Evolutionary conservation across 2,329 filamentous ascomycete genomes (phyloP).

Genomic region (Lecanoromycetidae sp.): DNA sequence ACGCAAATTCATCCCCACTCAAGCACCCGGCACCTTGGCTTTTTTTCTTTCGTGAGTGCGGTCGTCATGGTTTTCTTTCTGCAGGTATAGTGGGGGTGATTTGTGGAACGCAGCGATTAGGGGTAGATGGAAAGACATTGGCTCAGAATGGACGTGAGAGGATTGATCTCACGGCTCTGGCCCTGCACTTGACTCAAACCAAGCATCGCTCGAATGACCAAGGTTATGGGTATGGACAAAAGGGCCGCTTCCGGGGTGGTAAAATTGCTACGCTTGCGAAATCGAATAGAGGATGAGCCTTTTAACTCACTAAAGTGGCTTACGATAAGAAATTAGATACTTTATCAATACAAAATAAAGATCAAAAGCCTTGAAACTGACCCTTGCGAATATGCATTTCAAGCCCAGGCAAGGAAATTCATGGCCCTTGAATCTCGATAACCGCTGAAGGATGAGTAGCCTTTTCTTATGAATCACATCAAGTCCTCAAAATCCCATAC

Average conservation of each 20-base stretch:
- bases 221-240: not conserved
- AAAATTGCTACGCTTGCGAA: slow-evolving; percentile 10
- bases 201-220: not conserved
- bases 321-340: not conserved
- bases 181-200: not conserved
- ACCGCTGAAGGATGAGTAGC: too few species aligned
- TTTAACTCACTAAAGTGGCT: slow-evolving; percentile 5
- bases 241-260: slow-evolving; percentile 14
- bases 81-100: slow-evolving; percentile 4
- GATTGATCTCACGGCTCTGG: not conserved
- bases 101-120: slow-evolving; percentile 9
- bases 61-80: slow-evolving; percentile 2
- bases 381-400: too few species aligned
- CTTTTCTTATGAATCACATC: too few species aligned
- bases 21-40: not conserved
- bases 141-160: not conserved
- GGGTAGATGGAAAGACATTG: not conserved
- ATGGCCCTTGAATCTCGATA: too few species aligned
- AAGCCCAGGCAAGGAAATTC: not conserved
- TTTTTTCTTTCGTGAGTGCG: slow-evolving; percentile 1
- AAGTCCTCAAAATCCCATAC: not conserved
- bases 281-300: slow-evolving; percentile 9
- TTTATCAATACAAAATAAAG: not conserved
- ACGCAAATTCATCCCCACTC: slow-evolving; percentile 6
- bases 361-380: not conserved